Conservation (phyloP, 257 asterid species). For the Cruciata laevipes region DNA sequence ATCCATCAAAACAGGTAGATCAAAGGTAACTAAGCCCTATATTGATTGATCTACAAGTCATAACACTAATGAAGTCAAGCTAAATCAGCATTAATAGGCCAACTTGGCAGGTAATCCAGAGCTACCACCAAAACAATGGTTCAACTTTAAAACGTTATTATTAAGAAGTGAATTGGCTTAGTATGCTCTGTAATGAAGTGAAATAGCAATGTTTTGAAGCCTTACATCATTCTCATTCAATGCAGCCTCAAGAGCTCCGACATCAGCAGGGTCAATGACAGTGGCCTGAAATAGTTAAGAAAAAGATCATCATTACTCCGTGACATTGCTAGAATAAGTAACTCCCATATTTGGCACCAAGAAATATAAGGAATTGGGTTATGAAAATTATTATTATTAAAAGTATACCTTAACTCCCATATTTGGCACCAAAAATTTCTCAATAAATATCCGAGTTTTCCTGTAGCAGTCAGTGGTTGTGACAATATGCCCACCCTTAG, state of each 20-base stretch:
- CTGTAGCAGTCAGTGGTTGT: constrained; percentile 93
- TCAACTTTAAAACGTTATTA: not conserved
- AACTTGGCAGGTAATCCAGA: not conserved
- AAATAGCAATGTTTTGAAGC: constrained; percentile 2
- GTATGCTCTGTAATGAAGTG: not conserved
- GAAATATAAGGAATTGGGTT: not conserved
- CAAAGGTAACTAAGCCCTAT: not conserved
- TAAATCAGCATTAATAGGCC: not conserved
- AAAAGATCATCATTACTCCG: not conserved
- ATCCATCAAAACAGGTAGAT: not conserved
- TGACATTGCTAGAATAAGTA: constrained; percentile 5
- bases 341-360: not conserved
- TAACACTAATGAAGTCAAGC: not conserved
- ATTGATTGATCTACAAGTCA: not conserved
- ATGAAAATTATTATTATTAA: too few relatives aligned
- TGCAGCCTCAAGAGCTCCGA: constrained; percentile 73
- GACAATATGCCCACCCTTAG: constrained; percentile 92
- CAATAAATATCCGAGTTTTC: constrained; percentile 79
- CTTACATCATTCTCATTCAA: constrained; percentile 58
- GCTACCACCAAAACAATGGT: not conserved
- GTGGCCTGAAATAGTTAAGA: constrained; percentile 52
- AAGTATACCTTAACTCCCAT: constrained; percentile 85
- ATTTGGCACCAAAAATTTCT: constrained; percentile 65
- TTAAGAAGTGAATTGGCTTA: not conserved
- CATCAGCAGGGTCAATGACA: constrained; percentile 89